Evolutionary conservation across 1,284 basidiomycete species (phyloP), one percentile per base, ranked within the genome.

Genomic region (Malassezia obtusa): DNA sequence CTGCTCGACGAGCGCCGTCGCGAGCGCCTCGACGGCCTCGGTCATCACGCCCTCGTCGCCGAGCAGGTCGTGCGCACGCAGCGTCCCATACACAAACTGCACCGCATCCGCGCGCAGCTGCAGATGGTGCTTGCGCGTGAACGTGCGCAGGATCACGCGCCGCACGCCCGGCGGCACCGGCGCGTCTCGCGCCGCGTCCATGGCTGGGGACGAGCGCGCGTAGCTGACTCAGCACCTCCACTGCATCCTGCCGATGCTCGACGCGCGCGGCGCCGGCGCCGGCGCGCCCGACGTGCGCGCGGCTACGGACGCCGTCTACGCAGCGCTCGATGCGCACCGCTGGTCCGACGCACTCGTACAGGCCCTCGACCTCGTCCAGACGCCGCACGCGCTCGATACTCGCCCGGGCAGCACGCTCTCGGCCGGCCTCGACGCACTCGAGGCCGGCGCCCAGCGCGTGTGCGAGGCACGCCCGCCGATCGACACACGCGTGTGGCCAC

Each of bases 1-100:
- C 22, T 54, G 59, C 26, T 72, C 61, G 17, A 71, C 61, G 3
- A 71, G 46, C 8, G 67, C 71, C 22, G 53, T 60, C 0, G 69
- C 71, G 8, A 73, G 62, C 35, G 64, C 64, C n/a, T 73, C 67
- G 37, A 73, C 60, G 11, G 71, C 68, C 30, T 73, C 71, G n/a
- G 55, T 48, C 66, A 61, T 63, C 33, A 60, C 59, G 1, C 57
- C 57, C 21, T 63, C 58, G 14, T 65, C 62, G 17, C 56, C 46
- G 8, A 70, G 46, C 11, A 73, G 53, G 8, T 60, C 67, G 50
- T 73, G 71, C 10, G 58, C 56, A 17, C 62, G 60, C 0, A 73
- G 52, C 3, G 68, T 70, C 17, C 51, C 50, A 19, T 60, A 63
- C 45, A 73, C 68, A 51, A 70, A 73, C 12, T 58, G 36, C 39